These are phyloP conservation scores for Camellia sinensis DNA, from an alignment of 148 eudicot genomes.

Conservation along the genomic window DNA sequence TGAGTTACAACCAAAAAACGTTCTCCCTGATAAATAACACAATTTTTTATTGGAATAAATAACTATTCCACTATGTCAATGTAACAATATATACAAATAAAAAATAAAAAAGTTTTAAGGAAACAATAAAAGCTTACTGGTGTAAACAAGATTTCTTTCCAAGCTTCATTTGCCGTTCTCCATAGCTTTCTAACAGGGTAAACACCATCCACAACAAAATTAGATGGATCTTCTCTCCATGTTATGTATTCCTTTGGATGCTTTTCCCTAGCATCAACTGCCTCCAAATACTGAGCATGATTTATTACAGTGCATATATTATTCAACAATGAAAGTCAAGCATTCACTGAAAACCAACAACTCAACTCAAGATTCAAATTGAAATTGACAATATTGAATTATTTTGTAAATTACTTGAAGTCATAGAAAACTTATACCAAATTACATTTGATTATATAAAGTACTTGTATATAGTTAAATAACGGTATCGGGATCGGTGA, in stretches of 20 bases:
- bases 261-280: constrained; percentile 63
- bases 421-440: not conserved
- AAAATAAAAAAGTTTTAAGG: not conserved
- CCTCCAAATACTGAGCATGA: constrained; percentile 62
- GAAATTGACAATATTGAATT: not conserved
- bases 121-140: constrained; percentile 38
- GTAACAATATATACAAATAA: not conserved
- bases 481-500: too few relatives aligned
- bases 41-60: not conserved
- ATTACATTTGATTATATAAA: not conserved
- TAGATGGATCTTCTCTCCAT: constrained; percentile 78
- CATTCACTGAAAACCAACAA: not conserved
- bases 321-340: not conserved
- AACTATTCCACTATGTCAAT: not conserved
- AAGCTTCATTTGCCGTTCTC: constrained; percentile 48
- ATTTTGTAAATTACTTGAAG: not conserved
- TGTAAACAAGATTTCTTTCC: constrained; percentile 56
- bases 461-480: too few relatives aligned
- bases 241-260: constrained; percentile 58
- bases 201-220: constrained; percentile 50
- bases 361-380: not conserved
- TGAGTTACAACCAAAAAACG: constrained; percentile 69
- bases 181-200: constrained; percentile 51
- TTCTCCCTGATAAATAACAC: constrained; percentile 40
- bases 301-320: constrained; percentile 26